Evolutionary conservation across 2,329 filamentous ascomycete species (phyloP).

Genomic region (Trichoderma sp.): DNA sequence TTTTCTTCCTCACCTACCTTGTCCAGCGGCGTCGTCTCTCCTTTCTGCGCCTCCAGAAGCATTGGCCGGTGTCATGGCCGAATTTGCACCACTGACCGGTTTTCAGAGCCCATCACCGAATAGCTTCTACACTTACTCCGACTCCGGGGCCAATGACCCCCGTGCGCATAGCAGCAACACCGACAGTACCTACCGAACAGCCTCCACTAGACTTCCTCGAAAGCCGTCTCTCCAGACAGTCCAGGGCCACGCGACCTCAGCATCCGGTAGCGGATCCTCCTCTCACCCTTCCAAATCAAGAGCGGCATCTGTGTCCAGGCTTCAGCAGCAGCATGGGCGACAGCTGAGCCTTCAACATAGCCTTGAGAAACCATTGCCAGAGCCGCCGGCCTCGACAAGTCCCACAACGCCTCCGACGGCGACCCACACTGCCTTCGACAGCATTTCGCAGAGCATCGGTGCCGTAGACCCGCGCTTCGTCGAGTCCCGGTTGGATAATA

Average conservation of each 20-base stretch:
- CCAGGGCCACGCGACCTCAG: conserved; percentile 13
- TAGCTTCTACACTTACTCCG: conserved; percentile 42
- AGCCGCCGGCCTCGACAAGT: conserved; percentile 37
- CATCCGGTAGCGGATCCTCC: not conserved
- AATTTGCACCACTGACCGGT: conserved; percentile 32
- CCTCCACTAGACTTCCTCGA: conserved; percentile 42
- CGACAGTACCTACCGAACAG: conserved; percentile 52
- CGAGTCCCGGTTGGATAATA: conserved; percentile 38
- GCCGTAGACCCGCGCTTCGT: conserved; percentile 14
- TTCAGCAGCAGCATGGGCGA: conserved; percentile 50
- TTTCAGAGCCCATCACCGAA: conserved; percentile 30
- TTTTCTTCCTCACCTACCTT: not conserved
- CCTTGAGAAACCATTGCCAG: conserved; percentile 56
- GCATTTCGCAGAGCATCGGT: conserved; percentile 32
- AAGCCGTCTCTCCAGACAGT: conserved; percentile 37
- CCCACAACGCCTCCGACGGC: conserved; percentile 33
- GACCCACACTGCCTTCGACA: conserved; percentile 27
- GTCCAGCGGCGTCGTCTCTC: not conserved
- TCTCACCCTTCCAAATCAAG: conserved; percentile 13
- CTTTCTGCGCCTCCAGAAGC: conserved; percentile 8
- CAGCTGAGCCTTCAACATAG: conserved; percentile 55
- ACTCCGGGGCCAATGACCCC: conserved; percentile 44
- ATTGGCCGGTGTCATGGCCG: conserved; percentile 27
- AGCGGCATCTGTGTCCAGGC: conserved; percentile 23
- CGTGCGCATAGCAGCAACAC: conserved; percentile 39